Evolutionary conservation across 768 basidiomycete genomes (phyloP).

Genomic region (Boletus huronensis): DNA sequence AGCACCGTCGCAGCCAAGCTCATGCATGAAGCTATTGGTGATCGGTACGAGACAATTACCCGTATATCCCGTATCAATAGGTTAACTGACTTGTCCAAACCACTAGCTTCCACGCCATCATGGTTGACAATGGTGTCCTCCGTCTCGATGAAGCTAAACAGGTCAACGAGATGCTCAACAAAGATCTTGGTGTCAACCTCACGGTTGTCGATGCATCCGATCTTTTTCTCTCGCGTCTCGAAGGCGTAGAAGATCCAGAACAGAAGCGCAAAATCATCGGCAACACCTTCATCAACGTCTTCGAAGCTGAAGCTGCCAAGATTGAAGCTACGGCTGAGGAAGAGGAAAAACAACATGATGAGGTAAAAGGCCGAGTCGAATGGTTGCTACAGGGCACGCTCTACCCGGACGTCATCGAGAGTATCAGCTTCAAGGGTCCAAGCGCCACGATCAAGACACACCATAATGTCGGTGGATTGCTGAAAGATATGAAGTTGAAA

Average conservation of each 20-base stretch:
- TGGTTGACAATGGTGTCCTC: constrained; percentile 98
- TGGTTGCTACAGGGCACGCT: constrained; percentile 97
- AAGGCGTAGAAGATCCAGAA: constrained; percentile 93
- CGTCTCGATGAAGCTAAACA: constrained; percentile 87
- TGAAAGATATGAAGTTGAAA: constrained; percentile 98
- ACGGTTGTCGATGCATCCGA: constrained; percentile 95
- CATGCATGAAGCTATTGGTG: constrained; percentile 99
- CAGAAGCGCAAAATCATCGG: constrained; percentile 97
- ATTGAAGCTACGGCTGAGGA: constrained; percentile 79
- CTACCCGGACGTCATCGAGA: constrained; percentile 99
- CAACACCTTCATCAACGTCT: constrained; percentile 97
- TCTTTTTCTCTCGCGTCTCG: constrained; percentile 84
- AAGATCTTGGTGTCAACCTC: constrained; percentile 92
- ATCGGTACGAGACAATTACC: constrained; percentile 55
- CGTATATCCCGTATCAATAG: not conserved
- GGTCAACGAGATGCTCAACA: constrained; percentile 90
- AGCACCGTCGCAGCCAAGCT: constrained; percentile 98
- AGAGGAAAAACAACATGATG: constrained; percentile 64
- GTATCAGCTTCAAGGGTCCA: constrained; percentile 98
- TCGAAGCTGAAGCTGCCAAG: constrained; percentile 90
- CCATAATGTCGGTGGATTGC: constrained; percentile 95
- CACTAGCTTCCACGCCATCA: constrained; percentile 93
- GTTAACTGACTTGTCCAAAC: not conserved
- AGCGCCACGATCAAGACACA: constrained; percentile 99
- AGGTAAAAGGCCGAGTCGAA: constrained; percentile 86